phyloP scores from a whole-genome alignment of 345 rosid species.

The Cardamine resedifolia region DNA sequence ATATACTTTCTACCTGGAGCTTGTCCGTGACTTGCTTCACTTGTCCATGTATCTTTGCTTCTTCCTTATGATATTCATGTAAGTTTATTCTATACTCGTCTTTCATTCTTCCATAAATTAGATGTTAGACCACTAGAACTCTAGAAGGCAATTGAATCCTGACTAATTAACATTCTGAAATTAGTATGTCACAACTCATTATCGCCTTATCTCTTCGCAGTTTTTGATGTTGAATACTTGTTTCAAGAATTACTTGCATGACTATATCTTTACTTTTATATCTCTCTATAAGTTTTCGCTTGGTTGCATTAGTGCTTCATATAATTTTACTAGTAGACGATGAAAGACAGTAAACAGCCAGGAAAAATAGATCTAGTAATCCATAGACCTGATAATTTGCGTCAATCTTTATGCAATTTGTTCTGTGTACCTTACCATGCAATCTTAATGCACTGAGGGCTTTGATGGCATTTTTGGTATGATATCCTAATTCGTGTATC shows the following conservation, averaged over 20 bases:
- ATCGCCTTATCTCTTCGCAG: background rate
- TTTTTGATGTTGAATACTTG: background rate
- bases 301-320: background rate
- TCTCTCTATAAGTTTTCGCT: background rate
- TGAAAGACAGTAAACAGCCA: background rate
- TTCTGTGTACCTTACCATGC: background rate
- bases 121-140: background rate
- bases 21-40: slow-evolving; percentile 92
- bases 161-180: background rate
- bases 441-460: background rate
- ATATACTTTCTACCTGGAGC: slow-evolving; percentile 93
- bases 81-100: slow-evolving; percentile 40
- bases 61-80: slow-evolving; percentile 95
- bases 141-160: background rate
- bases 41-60: slow-evolving; percentile 92
- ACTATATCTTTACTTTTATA: background rate
- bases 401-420: background rate
- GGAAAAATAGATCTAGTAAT: background rate
- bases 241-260: background rate
- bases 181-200: background rate
- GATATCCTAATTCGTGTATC: slow-evolving; percentile 4
- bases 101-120: slow-evolving; percentile 7
- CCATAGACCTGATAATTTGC: background rate
- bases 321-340: background rate
- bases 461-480: slow-evolving; percentile 10